Base-by-base conservation (phyloP, 345 rosid species). In the Brassica carinata region DNA sequence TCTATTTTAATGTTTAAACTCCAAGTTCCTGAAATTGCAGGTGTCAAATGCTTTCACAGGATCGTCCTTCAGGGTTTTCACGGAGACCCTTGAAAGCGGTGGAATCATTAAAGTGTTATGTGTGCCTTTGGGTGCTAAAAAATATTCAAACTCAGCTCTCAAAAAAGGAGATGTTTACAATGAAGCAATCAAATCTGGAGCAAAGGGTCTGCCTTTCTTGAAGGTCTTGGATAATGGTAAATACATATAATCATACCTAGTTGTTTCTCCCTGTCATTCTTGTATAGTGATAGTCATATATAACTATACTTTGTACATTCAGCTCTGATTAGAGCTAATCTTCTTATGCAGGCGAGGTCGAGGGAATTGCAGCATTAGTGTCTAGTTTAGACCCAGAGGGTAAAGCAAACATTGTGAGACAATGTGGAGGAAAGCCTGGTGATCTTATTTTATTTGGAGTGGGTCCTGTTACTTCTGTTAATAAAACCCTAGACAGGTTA, bases 361-460 rank as follows among this genome's bases (percentile, higher is more conserved):
- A 96, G 87, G 99, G 99, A 73, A 85, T 90, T 72, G 85, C 91
- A 51, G 90, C 97, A 67, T 77, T 96, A 58, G 89, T 85, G 23
- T 90, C 95, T 79, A 87, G 96, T 89, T 83, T 96, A 87, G 87
- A 86, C 78, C 84, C 86, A 5, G 64, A 51, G 15, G 71, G 77
- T 65, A 88, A 85, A 82, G 87, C 78, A 67, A 83, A 86, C 58
- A 79, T 93, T 33, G 61, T 90, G 81, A 86, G 79, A 73, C 81
- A 81, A 82, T 92, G 96, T 87, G 89, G 88, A 76, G 93, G 94
- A 23, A 85, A 81, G 17, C 88, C 96, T 4, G 97, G 97, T 77
- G 97, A 93, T 81, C 95, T 96, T 76, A 89, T 93, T 48, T 84
- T 96, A 87, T 96, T 96, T 86, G 98, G 94, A 57, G 94, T 92